phyloP scores from a whole-genome alignment of 2,329 filamentous ascomycete genomes.

The Sporothrix curviconia region DNA sequence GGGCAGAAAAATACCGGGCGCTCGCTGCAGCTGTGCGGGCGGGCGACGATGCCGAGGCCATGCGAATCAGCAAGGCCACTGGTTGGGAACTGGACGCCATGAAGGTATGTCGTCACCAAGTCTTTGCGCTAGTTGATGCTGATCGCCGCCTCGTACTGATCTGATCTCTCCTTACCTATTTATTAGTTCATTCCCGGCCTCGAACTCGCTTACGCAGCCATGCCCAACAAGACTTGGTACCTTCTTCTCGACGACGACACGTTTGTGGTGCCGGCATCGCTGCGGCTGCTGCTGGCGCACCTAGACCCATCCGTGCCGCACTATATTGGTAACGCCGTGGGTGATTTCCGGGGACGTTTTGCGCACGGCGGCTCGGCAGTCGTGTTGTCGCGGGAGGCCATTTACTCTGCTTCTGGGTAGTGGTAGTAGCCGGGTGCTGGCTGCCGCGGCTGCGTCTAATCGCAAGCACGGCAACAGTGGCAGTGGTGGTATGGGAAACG shows the following conservation, averaged over 20 bases:
- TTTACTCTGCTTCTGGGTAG: conserved; percentile 38
- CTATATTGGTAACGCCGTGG: conserved; percentile 52
- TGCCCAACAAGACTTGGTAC: conserved; percentile 54
- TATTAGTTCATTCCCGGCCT: conserved; percentile 53
- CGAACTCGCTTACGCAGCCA: conserved; percentile 42
- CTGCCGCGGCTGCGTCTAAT: background rate
- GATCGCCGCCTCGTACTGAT: too few relatives aligned
- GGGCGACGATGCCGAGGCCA: conserved; percentile 33
- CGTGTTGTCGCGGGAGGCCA: conserved; percentile 44
- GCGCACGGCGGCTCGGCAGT: conserved; percentile 52
- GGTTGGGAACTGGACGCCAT: conserved; percentile 46
- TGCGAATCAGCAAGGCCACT: conserved; percentile 31
- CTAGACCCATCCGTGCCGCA: conserved; percentile 40
- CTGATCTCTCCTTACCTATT: too few relatives aligned
- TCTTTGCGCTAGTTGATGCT: too few relatives aligned
- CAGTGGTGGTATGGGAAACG: too few relatives aligned
- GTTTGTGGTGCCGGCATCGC: conserved; percentile 44
- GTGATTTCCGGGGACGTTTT: conserved; percentile 49
- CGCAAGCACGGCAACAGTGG: background rate
- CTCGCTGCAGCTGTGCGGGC: conserved; percentile 33
- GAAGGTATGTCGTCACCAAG: too few relatives aligned
- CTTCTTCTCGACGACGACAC: conserved; percentile 53
- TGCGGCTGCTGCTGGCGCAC: conserved; percentile 42
- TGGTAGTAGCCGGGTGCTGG: background rate
- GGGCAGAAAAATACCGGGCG: conserved; percentile 35